phyloP scores from a whole-genome alignment of 257 asterid genomes.

The Forsythia viridissima region DNA sequence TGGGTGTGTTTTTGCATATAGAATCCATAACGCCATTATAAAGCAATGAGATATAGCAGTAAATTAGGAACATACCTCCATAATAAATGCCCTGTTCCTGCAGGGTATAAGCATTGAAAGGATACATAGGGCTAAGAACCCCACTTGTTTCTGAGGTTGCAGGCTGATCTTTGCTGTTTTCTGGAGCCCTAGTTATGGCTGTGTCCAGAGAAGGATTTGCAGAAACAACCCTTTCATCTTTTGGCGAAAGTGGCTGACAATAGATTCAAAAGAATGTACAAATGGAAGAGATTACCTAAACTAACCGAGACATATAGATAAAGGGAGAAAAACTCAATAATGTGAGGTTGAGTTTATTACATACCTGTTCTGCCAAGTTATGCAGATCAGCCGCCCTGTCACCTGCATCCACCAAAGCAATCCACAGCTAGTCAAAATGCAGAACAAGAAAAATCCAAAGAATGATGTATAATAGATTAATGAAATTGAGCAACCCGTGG shows the following conservation, averaged over 20 bases:
- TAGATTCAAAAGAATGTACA: constrained; percentile 37
- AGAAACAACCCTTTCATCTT: constrained; percentile 78
- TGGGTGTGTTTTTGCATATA: neutral
- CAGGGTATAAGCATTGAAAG: constrained; percentile 55
- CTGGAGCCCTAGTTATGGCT: constrained; percentile 65
- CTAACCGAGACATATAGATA: constrained; percentile 25
- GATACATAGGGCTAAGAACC: constrained; percentile 44
- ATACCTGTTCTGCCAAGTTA: constrained; percentile 79
- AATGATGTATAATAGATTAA: neutral
- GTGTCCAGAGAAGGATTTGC: constrained; percentile 68
- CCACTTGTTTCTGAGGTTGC: constrained; percentile 65
- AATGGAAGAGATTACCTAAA: constrained; percentile 36
- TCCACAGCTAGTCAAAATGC: constrained; percentile 21
- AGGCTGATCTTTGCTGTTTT: constrained; percentile 60
- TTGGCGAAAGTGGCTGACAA: constrained; percentile 71
- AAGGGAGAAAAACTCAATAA: constrained; percentile 21
- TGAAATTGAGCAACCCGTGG: neutral
- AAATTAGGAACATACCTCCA: constrained; percentile 62
- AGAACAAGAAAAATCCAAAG: constrained; percentile 18
- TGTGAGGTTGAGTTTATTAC: constrained; percentile 9
- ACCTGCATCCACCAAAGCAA: constrained; percentile 55
- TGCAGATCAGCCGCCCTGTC: constrained; percentile 72
- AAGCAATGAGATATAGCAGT: constrained; percentile 18
- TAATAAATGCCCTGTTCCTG: constrained; percentile 72
- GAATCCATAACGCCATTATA: neutral